Conservation (phyloP, 73 alveolate species). For the Stentor roeselii region DNA sequence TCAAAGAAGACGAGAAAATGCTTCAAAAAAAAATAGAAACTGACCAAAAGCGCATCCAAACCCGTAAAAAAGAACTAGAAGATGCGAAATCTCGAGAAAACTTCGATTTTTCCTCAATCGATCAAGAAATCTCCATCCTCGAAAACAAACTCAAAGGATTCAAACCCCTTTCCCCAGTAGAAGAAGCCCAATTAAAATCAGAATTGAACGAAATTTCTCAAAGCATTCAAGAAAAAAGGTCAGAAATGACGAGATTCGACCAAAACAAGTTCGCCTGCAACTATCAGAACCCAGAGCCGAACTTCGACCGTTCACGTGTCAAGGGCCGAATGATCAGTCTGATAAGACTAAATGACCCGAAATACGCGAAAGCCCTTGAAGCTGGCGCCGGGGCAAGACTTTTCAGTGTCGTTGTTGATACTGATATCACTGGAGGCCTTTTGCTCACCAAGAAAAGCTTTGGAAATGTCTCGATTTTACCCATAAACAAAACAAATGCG, state of each 20-base stretch:
- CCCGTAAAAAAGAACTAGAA: neutral
- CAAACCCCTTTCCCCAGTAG: neutral
- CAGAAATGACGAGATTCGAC: conserved; percentile 39
- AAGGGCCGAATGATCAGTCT: conserved; percentile 87
- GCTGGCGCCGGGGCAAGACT: conserved; percentile 89
- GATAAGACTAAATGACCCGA: conserved; percentile 82
- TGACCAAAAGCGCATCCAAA: neutral
- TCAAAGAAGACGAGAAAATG: neutral
- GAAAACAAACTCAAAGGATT: neutral
- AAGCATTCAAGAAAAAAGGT: conserved; percentile 26
- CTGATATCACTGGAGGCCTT: conserved; percentile 71
- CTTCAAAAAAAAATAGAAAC: too few species aligned
- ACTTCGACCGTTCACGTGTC: conserved; percentile 78
- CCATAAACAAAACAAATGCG: conserved; percentile 61
- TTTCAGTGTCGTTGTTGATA: conserved; percentile 81
- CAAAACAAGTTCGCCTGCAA: conserved; percentile 41
- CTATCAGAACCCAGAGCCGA: conserved; percentile 74
- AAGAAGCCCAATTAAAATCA: neutral
- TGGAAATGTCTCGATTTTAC: conserved; percentile 65
- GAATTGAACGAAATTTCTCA: conserved; percentile 28
- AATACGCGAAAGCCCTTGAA: conserved; percentile 79
- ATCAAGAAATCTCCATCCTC: neutral
- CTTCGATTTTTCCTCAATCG: neutral
- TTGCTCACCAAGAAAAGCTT: conserved; percentile 68
- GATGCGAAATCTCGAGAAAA: conserved; percentile 1